These are phyloP conservation scores for Solanum virginianum DNA, from an alignment of 257 asterid genomes.

Conservation along the genomic window DNA sequence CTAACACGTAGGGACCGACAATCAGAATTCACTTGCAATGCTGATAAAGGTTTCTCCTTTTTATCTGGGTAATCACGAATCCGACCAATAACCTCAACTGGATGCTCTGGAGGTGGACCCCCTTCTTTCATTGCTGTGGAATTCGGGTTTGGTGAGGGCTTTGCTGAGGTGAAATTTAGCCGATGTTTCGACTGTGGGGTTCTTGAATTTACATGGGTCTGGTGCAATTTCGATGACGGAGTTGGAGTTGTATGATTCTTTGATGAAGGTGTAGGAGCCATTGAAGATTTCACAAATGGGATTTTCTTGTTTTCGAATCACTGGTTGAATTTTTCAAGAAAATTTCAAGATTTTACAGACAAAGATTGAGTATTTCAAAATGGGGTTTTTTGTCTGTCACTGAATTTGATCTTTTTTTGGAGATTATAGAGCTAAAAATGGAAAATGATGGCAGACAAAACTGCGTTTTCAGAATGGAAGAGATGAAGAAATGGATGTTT, in stretches of 20 bases:
- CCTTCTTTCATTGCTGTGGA: constrained; percentile 2
- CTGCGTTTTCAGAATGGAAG: not conserved
- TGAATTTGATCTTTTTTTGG: not conserved
- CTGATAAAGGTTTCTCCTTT: constrained; percentile 25
- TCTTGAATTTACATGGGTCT: constrained; percentile 16
- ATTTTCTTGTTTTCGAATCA: not conserved
- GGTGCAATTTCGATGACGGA: constrained; percentile 25
- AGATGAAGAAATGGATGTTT: not conserved
- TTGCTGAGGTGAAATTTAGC: constrained; percentile 29
- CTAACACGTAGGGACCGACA: constrained; percentile 49
- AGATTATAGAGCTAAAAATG: not conserved
- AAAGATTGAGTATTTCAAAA: not conserved
- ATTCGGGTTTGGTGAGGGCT: constrained; percentile 16
- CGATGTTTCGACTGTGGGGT: constrained; percentile 69
- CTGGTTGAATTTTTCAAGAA: not conserved
- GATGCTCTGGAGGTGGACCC: constrained; percentile 49
- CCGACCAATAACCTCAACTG: constrained; percentile 81
- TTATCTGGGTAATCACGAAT: constrained; percentile 64
- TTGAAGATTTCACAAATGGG: not conserved
- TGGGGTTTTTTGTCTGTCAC: not conserved
- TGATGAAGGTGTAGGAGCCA: constrained; percentile 59
- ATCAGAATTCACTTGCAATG: constrained; percentile 41
- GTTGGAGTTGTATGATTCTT: constrained; percentile 19
- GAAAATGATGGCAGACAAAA: not conserved
- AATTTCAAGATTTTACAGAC: not conserved